Conservation (phyloP, 305 asterid genomes). For the Fraxinus sp. region DNA sequence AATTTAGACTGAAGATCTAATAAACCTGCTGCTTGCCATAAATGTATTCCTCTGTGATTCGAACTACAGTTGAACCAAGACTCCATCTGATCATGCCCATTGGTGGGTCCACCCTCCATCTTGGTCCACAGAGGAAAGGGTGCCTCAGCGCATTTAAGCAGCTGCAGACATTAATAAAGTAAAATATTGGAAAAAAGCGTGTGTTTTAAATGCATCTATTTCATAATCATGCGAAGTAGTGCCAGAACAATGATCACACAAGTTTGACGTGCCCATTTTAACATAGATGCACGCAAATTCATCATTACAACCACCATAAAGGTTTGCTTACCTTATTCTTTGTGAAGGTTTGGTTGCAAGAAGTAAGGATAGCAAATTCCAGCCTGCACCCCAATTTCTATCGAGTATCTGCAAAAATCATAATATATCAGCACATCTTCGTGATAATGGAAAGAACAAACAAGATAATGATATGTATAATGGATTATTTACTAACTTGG, state of each 20-base stretch:
- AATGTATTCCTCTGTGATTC: constrained; percentile 90
- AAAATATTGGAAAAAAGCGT: background rate
- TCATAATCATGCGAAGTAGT: constrained; percentile 6
- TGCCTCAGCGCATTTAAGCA: constrained; percentile 93
- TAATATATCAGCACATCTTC: constrained; percentile 22
- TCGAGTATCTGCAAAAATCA: constrained; percentile 76
- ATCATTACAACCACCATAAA: constrained; percentile 8
- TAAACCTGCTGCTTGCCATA: constrained; percentile 86
- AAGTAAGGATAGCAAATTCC: constrained; percentile 84
- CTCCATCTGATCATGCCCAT: constrained; percentile 93
- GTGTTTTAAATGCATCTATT: constrained; percentile 13
- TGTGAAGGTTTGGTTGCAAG: constrained; percentile 79
- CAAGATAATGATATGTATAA: constrained; percentile 8
- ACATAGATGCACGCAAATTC: constrained; percentile 6
- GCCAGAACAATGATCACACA: constrained; percentile 4
- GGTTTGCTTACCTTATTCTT: constrained; percentile 59
- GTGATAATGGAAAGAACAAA: constrained; percentile 15
- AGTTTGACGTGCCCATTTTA: constrained; percentile 2
- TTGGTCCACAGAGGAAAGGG: constrained; percentile 97
- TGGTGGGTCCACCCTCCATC: constrained; percentile 82
- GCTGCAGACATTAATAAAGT: constrained; percentile 39
- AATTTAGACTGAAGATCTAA: constrained; percentile 12
- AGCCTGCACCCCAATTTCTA: constrained; percentile 96
- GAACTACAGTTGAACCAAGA: constrained; percentile 91
- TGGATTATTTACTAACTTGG: constrained; percentile 53